Base-by-base conservation (phyloP, 2,329 filamentous ascomycete species). In the Neonectria coccinea region DNA sequence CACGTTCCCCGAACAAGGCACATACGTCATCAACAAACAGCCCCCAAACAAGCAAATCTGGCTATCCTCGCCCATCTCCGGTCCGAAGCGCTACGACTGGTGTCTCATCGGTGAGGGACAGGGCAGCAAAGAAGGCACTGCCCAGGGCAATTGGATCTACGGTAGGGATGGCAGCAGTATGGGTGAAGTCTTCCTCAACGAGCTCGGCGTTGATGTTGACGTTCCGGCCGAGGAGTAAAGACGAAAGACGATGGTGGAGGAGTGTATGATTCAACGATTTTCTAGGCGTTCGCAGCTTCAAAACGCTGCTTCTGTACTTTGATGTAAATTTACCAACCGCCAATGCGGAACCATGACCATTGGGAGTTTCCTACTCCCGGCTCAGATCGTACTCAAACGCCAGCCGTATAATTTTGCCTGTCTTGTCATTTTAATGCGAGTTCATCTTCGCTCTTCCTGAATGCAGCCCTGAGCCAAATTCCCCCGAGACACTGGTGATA, bases 41-140 rank as follows among this genome's bases (percentile, higher is more conserved):
- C 96, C 96, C 0, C 94, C 95, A 20, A 98, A 97, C 85, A 96
- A 94, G 84, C 96, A 92, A 78, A 97, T 99, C 76, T 99, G 96
- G 96, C 88, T 98, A 50, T 96, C 93, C 41, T 97, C 93, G 47
- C 96, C 96, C 4, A 84, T 93, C 58, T 94, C 92, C 6, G 96
- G 96, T 0, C 96, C 96, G 14, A 97, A 97, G 82, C 90, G 95
- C 63, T 99, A 91, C 82, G 94, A 98, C 79, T 99, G 92, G 87
- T 91, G 97, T 59, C 78, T 94, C 55, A 73, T 83, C 51, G 89
- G 90, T 63, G 92, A 96, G 73, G 84, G 87, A 33, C 91, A 94
- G 73, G 63, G 64, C 27, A 86, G 93, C 76, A 97, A 97, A 82
- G 91, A 94, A 79, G 93, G 90, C 33, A 91, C 89, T 2, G 90